Conservation (phyloP, 2,329 filamentous ascomycete species). For the Aureobasidium mangrovei region DNA sequence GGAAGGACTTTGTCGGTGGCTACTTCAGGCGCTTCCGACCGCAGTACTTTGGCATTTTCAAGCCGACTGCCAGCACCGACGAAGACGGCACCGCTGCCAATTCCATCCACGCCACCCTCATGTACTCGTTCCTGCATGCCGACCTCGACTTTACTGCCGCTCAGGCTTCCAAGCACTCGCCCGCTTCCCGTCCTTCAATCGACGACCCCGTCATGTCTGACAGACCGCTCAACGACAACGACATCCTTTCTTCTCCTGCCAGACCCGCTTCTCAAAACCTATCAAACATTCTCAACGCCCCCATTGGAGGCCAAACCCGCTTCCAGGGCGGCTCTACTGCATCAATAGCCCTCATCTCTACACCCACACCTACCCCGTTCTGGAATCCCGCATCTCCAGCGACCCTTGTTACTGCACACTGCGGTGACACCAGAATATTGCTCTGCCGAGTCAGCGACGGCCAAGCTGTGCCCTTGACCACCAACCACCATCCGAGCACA, state of each 20-base stretch:
- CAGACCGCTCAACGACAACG: conserved; percentile 71
- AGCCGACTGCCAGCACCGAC: conserved; percentile 24
- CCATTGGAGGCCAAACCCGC: conserved; percentile 63
- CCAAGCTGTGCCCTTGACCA: conserved; percentile 69
- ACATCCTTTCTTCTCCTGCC: conserved; percentile 63
- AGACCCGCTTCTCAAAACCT: conserved; percentile 33
- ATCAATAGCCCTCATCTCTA: conserved; percentile 82
- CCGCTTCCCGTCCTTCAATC: conserved; percentile 13
- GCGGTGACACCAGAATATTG: conserved; percentile 85
- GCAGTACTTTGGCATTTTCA: conserved; percentile 50
- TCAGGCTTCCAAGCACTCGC: conserved; percentile 64
- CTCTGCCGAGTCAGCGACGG: conserved; percentile 83
- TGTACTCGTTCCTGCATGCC: conserved; percentile 86
- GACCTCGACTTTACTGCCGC: conserved; percentile 91
- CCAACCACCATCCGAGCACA: conserved; percentile 84
- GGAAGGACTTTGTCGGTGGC: conserved; percentile 78
- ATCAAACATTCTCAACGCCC: conserved; percentile 38
- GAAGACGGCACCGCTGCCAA: conserved; percentile 21
- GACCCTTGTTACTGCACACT: conserved; percentile 78
- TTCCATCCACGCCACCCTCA: conserved; percentile 68
- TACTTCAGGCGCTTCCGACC: conserved; percentile 91
- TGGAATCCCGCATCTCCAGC: conserved; percentile 87
- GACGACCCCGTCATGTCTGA: conserved; percentile 62
- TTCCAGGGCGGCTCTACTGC: conserved; percentile 94
- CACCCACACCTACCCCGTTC: conserved; percentile 82